phyloP scores from a whole-genome alignment of 306 rosid species.

The Vigna unguiculata region DNA sequence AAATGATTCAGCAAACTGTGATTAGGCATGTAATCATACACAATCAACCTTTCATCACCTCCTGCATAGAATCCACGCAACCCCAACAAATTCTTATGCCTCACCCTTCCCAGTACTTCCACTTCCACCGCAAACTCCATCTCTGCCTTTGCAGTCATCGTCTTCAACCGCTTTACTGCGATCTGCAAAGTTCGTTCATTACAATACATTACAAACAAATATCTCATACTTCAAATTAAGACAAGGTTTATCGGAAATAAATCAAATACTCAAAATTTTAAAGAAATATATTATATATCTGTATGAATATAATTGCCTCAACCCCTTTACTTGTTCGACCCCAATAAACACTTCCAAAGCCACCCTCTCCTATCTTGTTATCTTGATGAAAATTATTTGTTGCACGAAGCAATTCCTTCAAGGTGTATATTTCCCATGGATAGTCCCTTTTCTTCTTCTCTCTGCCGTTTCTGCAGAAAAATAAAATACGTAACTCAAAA shows the following conservation, averaged over 20 bases:
- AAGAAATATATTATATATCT: conserved; percentile 2
- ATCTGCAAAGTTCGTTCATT: conserved; percentile 56
- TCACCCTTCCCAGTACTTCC: conserved; percentile 90
- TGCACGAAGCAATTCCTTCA: conserved; percentile 87
- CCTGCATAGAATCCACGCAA: conserved; percentile 90
- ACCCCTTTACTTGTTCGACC: conserved; percentile 83
- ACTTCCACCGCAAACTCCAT: conserved; percentile 99
- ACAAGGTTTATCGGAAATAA: not conserved
- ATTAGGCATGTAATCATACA: conserved; percentile 91
- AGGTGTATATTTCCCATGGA: conserved; percentile 84
- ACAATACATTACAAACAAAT: not conserved
- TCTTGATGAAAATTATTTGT: conserved; percentile 84
- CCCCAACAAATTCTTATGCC: conserved; percentile 81
- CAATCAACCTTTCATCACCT: conserved; percentile 85
- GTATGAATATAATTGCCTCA: conserved; percentile 56
- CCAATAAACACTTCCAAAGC: conserved; percentile 91
- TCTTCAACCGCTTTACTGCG: conserved; percentile 87
- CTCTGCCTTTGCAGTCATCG: conserved; percentile 92
- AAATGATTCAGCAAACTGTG: conserved; percentile 85
- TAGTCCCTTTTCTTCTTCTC: conserved; percentile 62
- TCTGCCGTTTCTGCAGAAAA: conserved; percentile 39
- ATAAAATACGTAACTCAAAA: not conserved
- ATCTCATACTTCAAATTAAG: not conserved
- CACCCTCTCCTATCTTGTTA: conserved; percentile 92
- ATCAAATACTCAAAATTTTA: not conserved